These are phyloP conservation scores for Lactarius deliciosus DNA, from an alignment of 768 basidiomycete species.

Conservation along the genomic window DNA sequence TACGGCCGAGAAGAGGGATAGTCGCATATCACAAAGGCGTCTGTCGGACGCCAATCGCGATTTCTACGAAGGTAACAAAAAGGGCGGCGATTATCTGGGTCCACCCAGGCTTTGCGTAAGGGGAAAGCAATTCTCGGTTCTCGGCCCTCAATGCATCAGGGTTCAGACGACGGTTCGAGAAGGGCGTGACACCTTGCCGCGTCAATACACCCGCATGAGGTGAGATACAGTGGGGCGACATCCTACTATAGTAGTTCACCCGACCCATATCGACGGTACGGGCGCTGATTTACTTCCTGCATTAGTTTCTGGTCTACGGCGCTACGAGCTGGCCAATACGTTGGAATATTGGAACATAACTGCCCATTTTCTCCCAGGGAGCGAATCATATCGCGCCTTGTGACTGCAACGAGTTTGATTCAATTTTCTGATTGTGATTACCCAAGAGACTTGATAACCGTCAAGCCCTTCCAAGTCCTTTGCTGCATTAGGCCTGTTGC, in stretches of 20 bases:
- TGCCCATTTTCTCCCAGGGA: background rate
- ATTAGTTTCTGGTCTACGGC: background rate
- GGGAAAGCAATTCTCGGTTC: background rate
- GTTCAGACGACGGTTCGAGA: background rate
- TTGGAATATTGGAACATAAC: background rate
- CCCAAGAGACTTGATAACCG: background rate
- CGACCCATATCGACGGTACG: background rate
- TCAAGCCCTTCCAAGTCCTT: background rate
- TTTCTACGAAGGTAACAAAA: background rate
- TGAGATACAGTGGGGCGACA: background rate
- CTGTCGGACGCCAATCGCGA: background rate
- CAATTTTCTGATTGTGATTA: background rate
- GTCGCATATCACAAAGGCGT: background rate
- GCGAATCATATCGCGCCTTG: background rate
- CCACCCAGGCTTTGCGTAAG: background rate
- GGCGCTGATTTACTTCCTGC: background rate
- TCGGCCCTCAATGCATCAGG: background rate
- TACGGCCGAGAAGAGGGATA: background rate
- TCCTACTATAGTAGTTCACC: background rate
- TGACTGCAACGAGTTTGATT: constrained; percentile 1
- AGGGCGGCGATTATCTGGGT: background rate
- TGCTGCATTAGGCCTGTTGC: background rate
- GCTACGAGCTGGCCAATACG: background rate
- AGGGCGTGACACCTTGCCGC: background rate
- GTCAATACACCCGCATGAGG: background rate